Percentiles rank a stretch among this genome's conserved stretches.
phyloP scores from a whole-genome alignment of 225 moss, liverwort and hornwort species.

The Marchantia polymorpha region DNA sequence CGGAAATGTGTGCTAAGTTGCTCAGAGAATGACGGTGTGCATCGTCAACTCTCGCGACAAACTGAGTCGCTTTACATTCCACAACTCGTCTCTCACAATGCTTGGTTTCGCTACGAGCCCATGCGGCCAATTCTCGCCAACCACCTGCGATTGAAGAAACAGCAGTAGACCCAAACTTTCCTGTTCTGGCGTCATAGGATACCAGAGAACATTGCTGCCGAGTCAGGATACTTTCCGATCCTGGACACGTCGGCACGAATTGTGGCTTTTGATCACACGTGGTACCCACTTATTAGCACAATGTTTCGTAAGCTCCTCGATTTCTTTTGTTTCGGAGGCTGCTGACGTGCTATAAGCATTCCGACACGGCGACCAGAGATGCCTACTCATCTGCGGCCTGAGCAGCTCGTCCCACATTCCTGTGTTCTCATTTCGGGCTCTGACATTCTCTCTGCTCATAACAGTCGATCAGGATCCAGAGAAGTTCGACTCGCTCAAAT shows the following conservation, averaged over 20 bases:
- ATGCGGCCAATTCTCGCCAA: not conserved
- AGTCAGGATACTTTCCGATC: not conserved
- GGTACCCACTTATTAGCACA: not conserved
- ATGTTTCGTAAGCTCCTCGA: not conserved
- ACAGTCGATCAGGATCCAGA: too few relatives aligned
- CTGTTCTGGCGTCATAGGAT: not conserved
- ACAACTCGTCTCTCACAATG: too few relatives aligned
- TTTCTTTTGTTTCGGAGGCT: not conserved
- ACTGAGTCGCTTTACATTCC: not conserved
- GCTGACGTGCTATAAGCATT: not conserved
- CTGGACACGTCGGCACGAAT: not conserved
- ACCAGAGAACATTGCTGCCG: not conserved
- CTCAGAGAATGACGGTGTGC: not conserved
- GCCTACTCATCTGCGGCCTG: too few relatives aligned
- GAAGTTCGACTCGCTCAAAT: not conserved
- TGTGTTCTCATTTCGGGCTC: too few relatives aligned
- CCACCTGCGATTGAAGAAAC: not conserved
- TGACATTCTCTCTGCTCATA: too few relatives aligned
- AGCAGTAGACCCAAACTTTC: not conserved
- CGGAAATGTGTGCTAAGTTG: too few relatives aligned
- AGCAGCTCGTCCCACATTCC: too few relatives aligned
- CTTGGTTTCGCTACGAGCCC: not conserved
- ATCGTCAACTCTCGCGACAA: not conserved
- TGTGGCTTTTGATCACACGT: not conserved
- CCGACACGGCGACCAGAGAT: not conserved